A percentile compares a stretch with the other conserved stretches of the same genome.
These are phyloP conservation scores for Trichocomaceae sp. DNA, from an alignment of 2,329 filamentous ascomycete species.

Conservation along the genomic window DNA sequence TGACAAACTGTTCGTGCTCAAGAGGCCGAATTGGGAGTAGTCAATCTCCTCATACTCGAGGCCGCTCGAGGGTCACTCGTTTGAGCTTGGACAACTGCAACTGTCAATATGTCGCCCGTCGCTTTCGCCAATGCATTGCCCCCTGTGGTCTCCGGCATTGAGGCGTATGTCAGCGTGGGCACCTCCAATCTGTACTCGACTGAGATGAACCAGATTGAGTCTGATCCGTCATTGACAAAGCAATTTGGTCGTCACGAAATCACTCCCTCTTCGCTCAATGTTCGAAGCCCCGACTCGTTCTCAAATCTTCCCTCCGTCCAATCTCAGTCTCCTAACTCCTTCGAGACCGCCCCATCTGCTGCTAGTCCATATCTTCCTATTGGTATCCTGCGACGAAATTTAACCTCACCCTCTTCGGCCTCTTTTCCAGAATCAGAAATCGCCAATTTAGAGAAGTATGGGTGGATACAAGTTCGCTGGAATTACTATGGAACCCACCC, in stretches of 20 bases:
- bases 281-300: not conserved
- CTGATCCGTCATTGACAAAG: not conserved
- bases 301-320: not conserved
- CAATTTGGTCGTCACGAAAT: not conserved
- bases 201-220: slow-evolving; percentile 7
- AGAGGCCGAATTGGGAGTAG: not conserved
- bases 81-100: not conserved
- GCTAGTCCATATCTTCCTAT: slow-evolving; percentile 24
- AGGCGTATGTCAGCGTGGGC: slow-evolving; percentile 6
- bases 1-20: not conserved
- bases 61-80: not conserved
- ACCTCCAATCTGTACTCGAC: not conserved
- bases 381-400: slow-evolving; percentile 23
- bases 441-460: slow-evolving; percentile 23
- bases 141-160: slow-evolving; percentile 7
- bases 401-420: not conserved
- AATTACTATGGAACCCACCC: slow-evolving; percentile 15
- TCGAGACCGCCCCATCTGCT: slow-evolving; percentile 13
- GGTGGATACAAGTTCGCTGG: slow-evolving; percentile 30
- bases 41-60: not conserved
- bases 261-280: not conserved
- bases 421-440: slow-evolving; percentile 22
- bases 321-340: not conserved
- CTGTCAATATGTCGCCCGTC: slow-evolving; percentile 1
- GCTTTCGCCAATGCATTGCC: slow-evolving; percentile 1